phyloP scores from a whole-genome alignment of 176 grass and related monocot species.

The Aegilops bicornis region DNA sequence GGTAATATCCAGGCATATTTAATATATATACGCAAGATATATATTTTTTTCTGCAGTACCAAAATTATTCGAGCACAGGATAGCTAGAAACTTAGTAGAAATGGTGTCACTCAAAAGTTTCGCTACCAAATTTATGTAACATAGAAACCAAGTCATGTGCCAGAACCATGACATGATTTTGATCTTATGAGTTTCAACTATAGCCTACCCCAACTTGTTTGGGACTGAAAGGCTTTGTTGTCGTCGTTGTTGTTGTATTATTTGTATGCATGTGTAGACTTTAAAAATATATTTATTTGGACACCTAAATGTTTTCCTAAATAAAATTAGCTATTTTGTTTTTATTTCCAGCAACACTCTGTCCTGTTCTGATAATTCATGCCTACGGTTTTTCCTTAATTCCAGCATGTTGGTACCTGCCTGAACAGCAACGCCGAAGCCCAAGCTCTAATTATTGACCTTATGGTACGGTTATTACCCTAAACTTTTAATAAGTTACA shows the following conservation, averaged over 20 bases:
- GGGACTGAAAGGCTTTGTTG: no score
- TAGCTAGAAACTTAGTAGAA: background rate
- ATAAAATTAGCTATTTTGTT: background rate
- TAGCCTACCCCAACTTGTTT: no score
- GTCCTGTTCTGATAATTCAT: background rate
- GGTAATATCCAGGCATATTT: background rate
- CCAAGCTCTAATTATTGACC: background rate
- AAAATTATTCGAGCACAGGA: background rate
- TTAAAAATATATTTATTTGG: background rate
- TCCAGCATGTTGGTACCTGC: background rate
- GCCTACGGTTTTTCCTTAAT: background rate
- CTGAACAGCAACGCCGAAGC: background rate
- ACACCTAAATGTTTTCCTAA: background rate
- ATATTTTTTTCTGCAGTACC: background rate
- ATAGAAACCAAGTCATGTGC: no score
- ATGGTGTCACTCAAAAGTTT: background rate
- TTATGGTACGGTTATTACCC: background rate
- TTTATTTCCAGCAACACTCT: background rate
- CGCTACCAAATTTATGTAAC: background rate
- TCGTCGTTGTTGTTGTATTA: no score
- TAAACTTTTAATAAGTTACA: background rate
- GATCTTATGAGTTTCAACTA: no score
- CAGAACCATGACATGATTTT: no score
- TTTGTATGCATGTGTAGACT: background rate
- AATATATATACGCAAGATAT: background rate